Evolutionary conservation across 1,284 basidiomycete genomes (phyloP), one percentile per base, ranked within the genome.

Genomic region (Ganoderma resinaceum): DNA sequence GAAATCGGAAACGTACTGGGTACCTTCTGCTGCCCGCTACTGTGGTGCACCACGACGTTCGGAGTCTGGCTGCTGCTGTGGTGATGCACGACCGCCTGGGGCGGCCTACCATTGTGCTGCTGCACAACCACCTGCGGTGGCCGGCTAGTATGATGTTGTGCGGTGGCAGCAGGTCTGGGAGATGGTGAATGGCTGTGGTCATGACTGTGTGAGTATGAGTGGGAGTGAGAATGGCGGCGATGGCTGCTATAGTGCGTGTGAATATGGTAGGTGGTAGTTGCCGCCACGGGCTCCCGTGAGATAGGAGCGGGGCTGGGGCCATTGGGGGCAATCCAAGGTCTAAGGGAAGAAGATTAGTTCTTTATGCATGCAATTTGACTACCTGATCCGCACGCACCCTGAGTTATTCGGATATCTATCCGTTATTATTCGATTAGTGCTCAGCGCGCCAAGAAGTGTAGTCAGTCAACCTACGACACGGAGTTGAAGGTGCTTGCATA

Each of bases 211-310:
- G 57, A 64, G 26, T 69, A 68, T 6, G 68, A 66, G 40, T 69
- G 72, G 29, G 57, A 64, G 29, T 70, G 70, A 7, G 68, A 66
- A n/a, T 71, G 70, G 26, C 31, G 69, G 49, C 35, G 67, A 37
- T 69, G 66, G 55, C 63, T 73, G 46, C 63, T 69, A 58, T 59
- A 59, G 49, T 70, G 71, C 5, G 64, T 53, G 26, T 70, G 66
- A n/a, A 65, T 26, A 20, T 23, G 23, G 37, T 40, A 60, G n/a
- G 37, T 26, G 5, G 52, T 42, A 31, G 35, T 23, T 26, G 43
- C 16, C 7, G 64, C 37, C 16, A 62, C 58, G 6, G 69, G 72
- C 2, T 64, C 70, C n/a, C 70, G 72, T 16, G 70, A 68, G 0
- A 59, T 42, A 2, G 64, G 66, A 1, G 55, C 65, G 3, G 68